Conservation (phyloP, 2,329 filamentous ascomycete species). For the Claviceps maximensis region DNA sequence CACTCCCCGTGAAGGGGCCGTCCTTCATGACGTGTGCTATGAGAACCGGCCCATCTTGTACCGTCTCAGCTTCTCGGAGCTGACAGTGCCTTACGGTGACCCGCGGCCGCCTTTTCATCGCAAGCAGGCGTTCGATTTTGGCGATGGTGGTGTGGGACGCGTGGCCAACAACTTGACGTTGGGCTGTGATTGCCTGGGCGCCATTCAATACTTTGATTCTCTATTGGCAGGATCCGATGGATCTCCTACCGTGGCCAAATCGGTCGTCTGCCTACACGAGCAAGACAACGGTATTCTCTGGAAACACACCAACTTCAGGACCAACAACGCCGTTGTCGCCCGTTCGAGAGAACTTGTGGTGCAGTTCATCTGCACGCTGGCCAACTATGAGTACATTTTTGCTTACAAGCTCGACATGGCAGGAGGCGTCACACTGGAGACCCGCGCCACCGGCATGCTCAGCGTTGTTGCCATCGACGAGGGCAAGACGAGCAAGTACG, state of each 20-base stretch:
- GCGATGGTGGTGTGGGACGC: constrained; percentile 52
- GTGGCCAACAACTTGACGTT: constrained; percentile 55
- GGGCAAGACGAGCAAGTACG: constrained; percentile 37
- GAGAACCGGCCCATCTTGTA: constrained; percentile 53
- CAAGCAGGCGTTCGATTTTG: constrained; percentile 62
- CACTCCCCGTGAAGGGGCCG: constrained; percentile 56
- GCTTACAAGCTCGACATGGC: constrained; percentile 45
- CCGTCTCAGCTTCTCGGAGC: constrained; percentile 53
- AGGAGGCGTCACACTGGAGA: constrained; percentile 47
- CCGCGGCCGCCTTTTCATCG: constrained; percentile 51
- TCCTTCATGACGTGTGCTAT: constrained; percentile 57
- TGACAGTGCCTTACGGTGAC: constrained; percentile 57
- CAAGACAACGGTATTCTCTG: constrained; percentile 57
- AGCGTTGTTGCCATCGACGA: constrained; percentile 46
- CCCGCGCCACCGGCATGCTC: constrained; percentile 53
- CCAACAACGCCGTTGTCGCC: constrained; percentile 44
- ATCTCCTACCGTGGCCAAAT: constrained; percentile 34
- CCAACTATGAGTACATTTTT: constrained; percentile 55
- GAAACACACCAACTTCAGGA: constrained; percentile 62
- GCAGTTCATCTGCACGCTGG: constrained; percentile 55
- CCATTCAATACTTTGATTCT: constrained; percentile 50
- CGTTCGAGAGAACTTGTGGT: constrained; percentile 50
- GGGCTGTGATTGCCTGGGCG: constrained; percentile 58
- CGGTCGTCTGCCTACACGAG: constrained; percentile 56
- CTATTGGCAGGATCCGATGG: constrained; percentile 41